Evolutionary conservation across 2,329 filamentous ascomycete species (phyloP).

Genomic region (Ophiostoma populinum): DNA sequence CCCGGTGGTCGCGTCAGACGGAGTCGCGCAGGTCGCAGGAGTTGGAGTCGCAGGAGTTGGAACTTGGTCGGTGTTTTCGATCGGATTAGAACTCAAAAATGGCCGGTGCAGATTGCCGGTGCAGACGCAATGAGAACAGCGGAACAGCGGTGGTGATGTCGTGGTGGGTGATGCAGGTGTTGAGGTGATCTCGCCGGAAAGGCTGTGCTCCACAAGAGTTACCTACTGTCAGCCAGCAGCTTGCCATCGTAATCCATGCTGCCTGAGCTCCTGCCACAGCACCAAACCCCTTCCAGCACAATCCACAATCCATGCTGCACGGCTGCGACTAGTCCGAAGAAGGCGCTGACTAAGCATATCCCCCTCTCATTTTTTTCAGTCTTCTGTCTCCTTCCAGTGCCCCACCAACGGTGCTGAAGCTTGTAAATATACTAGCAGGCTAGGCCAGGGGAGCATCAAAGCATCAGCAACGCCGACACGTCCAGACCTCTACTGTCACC

Average conservation of each 20-base stretch:
- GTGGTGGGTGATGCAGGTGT: no score
- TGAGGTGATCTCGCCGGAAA: background rate
- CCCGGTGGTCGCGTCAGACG: no score
- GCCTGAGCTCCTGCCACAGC: constrained; percentile 8
- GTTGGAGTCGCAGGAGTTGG: no score
- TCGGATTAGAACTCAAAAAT: no score
- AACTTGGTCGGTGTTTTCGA: no score
- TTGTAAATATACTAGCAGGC: constrained; percentile 1
- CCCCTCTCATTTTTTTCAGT: constrained; percentile 5
- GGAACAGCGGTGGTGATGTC: background rate
- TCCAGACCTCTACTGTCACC: background rate
- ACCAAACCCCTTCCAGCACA: constrained; percentile 4
- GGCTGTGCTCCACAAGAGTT: constrained; percentile 1
- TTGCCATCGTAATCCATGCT: constrained; percentile 11
- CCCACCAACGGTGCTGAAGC: constrained; percentile 7
- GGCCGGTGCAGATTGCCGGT: no score
- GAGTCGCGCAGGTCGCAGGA: no score
- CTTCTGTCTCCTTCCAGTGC: constrained; percentile 4
- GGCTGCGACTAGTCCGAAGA: constrained; percentile 5
- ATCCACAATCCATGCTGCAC: constrained; percentile 8
- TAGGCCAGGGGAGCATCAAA: constrained; percentile 8
- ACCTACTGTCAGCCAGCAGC: constrained; percentile 3
- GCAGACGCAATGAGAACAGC: background rate
- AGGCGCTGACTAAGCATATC: background rate
- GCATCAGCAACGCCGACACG: constrained; percentile 2